These are phyloP conservation scores for Skeletonema marinoi DNA, from an alignment of 108 stramenopile genomes.

Conservation along the genomic window DNA sequence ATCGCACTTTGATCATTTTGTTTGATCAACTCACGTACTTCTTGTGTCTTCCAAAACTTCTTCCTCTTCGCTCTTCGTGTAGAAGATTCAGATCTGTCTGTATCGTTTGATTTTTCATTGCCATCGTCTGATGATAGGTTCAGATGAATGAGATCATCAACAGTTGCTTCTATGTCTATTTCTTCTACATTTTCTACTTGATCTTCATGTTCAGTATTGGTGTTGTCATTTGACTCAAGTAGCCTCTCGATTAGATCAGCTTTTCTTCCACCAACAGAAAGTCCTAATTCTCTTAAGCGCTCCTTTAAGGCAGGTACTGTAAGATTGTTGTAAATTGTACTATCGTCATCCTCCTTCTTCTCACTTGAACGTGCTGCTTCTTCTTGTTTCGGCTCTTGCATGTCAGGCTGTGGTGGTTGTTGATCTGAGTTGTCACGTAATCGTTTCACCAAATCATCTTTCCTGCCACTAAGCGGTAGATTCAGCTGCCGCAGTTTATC, in stretches of 20 bases:
- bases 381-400: not conserved
- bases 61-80: constrained; percentile 30
- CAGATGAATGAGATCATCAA: not conserved
- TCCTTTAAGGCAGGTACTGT: constrained; percentile 47
- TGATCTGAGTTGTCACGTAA: constrained; percentile 18
- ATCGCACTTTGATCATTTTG: constrained; percentile 30
- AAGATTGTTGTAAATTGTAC: constrained; percentile 1
- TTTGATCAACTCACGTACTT: constrained; percentile 31
- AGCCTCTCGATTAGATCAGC: constrained; percentile 47
- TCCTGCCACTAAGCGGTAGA: constrained; percentile 47
- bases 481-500: constrained; percentile 37
- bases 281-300: constrained; percentile 25
- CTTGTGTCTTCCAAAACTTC: constrained; percentile 44
- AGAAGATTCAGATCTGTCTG: not conserved
- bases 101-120: not conserved
- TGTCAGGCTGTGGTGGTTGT: not conserved
- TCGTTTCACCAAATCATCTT: constrained; percentile 50
- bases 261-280: constrained; percentile 52
- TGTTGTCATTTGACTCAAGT: not conserved
- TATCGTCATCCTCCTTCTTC: not conserved
- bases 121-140: not conserved
- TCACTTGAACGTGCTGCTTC: not conserved
- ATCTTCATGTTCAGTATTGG: not conserved
- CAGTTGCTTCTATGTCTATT: not conserved
- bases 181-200: not conserved